phyloP scores from a whole-genome alignment of 306 rosid species.

The Cucumis cinereus region DNA sequence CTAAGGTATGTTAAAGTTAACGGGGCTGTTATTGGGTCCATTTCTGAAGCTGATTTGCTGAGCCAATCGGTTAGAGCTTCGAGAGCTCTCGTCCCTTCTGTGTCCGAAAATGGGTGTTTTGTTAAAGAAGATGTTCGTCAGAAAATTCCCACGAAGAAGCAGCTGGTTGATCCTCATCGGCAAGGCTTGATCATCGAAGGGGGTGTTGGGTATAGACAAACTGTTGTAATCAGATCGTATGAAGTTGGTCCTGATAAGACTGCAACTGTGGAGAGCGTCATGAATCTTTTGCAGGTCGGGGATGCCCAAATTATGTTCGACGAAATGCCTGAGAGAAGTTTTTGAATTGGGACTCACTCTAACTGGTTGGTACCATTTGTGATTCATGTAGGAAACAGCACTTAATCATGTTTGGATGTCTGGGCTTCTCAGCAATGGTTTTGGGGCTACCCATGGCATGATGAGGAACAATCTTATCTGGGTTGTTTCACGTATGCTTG shows the following conservation, averaged over 20 bases:
- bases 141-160: constrained; percentile 76
- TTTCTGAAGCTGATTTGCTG: constrained; percentile 9
- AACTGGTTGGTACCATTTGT: not conserved
- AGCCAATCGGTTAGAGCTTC: not conserved
- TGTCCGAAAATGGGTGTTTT: constrained; percentile 23
- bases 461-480: constrained; percentile 71
- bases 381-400: constrained; percentile 66
- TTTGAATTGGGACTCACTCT: not conserved
- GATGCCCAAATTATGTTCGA: not conserved
- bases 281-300: constrained; percentile 75
- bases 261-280: constrained; percentile 73
- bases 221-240: constrained; percentile 74
- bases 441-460: constrained; percentile 97
- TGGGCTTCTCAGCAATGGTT: constrained; percentile 75
- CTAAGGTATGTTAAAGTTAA: constrained; percentile 32
- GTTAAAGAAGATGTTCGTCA: constrained; percentile 27
- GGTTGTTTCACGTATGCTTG: constrained; percentile 94
- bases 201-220: constrained; percentile 76
- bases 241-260: constrained; percentile 95
- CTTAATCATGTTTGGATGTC: constrained; percentile 96
- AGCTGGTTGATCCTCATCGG: constrained; percentile 54
- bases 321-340: not conserved
- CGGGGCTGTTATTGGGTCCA: constrained; percentile 22
- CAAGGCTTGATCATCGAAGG: constrained; percentile 67
- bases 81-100: constrained; percentile 18